A percentile compares a stretch with the other conserved stretches of the same genome.
Conservation (phyloP, 164 flowering plant genomes). For the Dillenia turbinata region DNA sequence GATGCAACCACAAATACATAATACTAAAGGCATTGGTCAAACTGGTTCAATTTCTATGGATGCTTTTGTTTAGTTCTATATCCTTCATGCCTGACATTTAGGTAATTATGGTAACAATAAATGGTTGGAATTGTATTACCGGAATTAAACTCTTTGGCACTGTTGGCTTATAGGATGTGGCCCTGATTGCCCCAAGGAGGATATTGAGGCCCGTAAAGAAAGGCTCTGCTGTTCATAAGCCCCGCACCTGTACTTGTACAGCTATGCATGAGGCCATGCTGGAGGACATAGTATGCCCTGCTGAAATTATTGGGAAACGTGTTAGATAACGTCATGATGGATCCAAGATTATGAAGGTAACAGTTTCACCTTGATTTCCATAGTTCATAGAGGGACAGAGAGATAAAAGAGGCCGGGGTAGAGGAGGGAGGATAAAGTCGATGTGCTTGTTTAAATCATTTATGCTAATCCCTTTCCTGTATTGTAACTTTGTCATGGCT, state of each 20-base stretch:
- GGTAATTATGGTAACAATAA: no score
- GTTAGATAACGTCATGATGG: conserved; percentile 72
- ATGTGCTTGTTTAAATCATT: no score
- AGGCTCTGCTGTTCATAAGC: conserved; percentile 77
- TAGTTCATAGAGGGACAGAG: no score
- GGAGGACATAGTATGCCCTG: conserved; percentile 80
- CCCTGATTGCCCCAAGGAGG: conserved; percentile 70
- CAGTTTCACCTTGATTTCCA: background rate
- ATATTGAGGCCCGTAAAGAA: conserved; percentile 88
- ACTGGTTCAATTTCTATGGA: no score
- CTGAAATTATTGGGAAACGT: conserved; percentile 91
- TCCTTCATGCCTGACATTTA: no score
- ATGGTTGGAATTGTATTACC: no score
- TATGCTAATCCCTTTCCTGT: background rate
- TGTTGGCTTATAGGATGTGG: conserved; percentile 52
- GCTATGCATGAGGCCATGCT: conserved; percentile 84
- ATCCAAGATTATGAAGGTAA: conserved; percentile 81
- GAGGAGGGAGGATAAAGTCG: no score
- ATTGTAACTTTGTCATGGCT: background rate
- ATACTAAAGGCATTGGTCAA: no score
- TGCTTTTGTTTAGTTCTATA: no score
- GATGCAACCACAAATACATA: no score
- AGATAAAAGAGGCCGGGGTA: no score
- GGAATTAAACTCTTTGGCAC: no score
- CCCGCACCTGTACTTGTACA: conserved; percentile 78